Evolutionary conservation across 2,329 filamentous ascomycete species (phyloP).

Genomic region (Penicillium occitanis): DNA sequence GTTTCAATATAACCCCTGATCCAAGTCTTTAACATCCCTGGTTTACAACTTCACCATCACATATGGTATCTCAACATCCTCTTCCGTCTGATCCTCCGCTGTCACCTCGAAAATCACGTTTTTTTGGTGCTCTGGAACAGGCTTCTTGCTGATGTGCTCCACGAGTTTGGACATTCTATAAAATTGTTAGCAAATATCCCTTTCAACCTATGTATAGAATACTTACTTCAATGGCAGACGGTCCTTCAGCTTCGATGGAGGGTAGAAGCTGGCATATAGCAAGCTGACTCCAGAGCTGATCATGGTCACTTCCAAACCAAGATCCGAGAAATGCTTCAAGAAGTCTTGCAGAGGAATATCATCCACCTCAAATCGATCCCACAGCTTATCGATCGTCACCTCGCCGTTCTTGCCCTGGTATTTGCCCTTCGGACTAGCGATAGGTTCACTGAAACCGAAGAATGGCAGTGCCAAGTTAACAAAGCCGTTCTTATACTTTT

Average conservation of each 20-base stretch:
- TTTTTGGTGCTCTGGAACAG: slow-evolving; percentile 85
- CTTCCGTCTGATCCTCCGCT: slow-evolving; percentile 79
- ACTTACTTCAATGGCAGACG: slow-evolving; percentile 69
- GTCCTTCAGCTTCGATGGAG: slow-evolving; percentile 77
- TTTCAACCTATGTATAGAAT: slow-evolving; percentile 1
- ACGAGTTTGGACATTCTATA: slow-evolving; percentile 81
- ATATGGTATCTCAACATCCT: slow-evolving; percentile 96
- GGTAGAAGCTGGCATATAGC: slow-evolving; percentile 91
- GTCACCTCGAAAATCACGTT: slow-evolving; percentile 97
- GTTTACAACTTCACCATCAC: slow-evolving; percentile 75
- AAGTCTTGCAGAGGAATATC: slow-evolving; percentile 85
- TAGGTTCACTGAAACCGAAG: slow-evolving; percentile 97
- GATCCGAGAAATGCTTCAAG: slow-evolving; percentile 74
- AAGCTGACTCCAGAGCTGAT: slow-evolving; percentile 95
- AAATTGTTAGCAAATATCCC: slow-evolving; percentile 29
- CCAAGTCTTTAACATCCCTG: not conserved
- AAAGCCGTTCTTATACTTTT: slow-evolving; percentile 99
- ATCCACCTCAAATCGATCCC: slow-evolving; percentile 92
- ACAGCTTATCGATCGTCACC: slow-evolving; percentile 89
- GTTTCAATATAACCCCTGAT: not conserved
- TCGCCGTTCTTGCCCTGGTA: slow-evolving; percentile 76
- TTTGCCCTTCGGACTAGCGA: slow-evolving; percentile 86
- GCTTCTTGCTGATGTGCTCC: slow-evolving; percentile 86
- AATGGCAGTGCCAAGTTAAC: slow-evolving; percentile 94
- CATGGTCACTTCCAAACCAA: slow-evolving; percentile 84